These are phyloP conservation scores for Trichocomaceae sp. DNA, from an alignment of 2,329 filamentous ascomycete genomes.

Conservation along the genomic window DNA sequence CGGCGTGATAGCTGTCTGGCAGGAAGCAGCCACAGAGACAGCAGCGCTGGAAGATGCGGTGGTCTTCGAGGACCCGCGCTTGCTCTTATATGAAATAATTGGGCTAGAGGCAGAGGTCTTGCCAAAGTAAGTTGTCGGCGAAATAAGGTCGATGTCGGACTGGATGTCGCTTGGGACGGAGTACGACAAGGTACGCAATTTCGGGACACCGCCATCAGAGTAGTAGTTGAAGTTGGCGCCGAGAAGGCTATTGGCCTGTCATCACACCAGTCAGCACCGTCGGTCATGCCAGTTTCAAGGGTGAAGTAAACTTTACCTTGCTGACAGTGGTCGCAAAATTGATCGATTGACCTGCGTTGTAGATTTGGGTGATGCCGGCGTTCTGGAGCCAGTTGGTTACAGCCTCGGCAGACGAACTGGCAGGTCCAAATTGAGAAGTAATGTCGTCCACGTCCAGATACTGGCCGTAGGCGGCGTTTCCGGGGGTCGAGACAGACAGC, in stretches of 20 bases:
- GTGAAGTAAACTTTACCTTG: constrained; percentile 17
- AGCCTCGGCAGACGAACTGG: constrained; percentile 32
- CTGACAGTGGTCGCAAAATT: constrained; percentile 38
- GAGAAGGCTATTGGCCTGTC: constrained; percentile 39
- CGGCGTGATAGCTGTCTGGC: constrained; percentile 37
- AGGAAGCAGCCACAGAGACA: constrained; percentile 23
- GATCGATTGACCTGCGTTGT: constrained; percentile 38
- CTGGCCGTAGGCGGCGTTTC: constrained; percentile 42
- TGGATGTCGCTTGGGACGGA: constrained; percentile 36
- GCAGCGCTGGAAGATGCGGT: constrained; percentile 5
- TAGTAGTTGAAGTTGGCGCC: constrained; percentile 45
- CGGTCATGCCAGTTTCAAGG: background rate
- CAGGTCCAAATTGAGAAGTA: constrained; percentile 37
- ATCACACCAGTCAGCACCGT: background rate
- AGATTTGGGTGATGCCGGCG: constrained; percentile 31
- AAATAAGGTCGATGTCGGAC: constrained; percentile 42
- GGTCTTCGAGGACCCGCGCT: constrained; percentile 5
- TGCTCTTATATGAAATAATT: constrained; percentile 9
- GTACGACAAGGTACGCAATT: constrained; percentile 39
- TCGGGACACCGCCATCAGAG: constrained; percentile 34
- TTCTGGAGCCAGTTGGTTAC: constrained; percentile 38
- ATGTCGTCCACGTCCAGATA: constrained; percentile 43
- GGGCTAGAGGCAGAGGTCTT: constrained; percentile 20
- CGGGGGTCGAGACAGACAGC: constrained; percentile 42
- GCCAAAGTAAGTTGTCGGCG: constrained; percentile 49